Evolutionary conservation across 176 grass and related monocot species (phyloP), one percentile per base, ranked within the genome.

Genomic region (Cenchrus fungigraminus): DNA sequence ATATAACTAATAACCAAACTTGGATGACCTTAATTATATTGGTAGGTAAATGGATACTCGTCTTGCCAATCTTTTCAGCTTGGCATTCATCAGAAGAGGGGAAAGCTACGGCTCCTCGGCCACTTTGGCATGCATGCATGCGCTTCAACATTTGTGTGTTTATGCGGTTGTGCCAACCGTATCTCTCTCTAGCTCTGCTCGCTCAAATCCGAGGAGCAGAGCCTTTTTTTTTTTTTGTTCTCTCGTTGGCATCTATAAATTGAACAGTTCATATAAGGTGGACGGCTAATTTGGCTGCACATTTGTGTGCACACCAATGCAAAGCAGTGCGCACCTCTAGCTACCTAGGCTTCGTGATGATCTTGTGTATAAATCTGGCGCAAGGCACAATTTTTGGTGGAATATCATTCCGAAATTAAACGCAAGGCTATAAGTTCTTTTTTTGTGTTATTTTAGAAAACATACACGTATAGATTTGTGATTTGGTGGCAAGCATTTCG

Each of bases 21-120:
- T 29, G 5, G 57, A 59, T 12, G n/a, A 63, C 60, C 60, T 29
- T 63, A 62, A 63, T 63, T 5, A 29, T 29, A 2, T 12, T 12
- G 4, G 62, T 65, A 65, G 28, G 25, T 65, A 14, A 29, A 53
- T 51, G 8, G 3, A 28, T 74, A 0, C 31, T 61, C 3, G 58
- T 1, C 9, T 16, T 34, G 45, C 52, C 51, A 28, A 31, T 84
- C 74, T 46, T 68, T 57, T 85, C 74, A 59, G 52, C 40, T 45
- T 20, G 29, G 32, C 55, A 78, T 47, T 4, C n/a, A 45, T 3
- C 25, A 8, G 42, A 40, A n/a, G 19, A 14, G 29, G 5, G 8
- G 65, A 79, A 50, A 71, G 75, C 28, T 71, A 61, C 17, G 53
- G 43, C 74, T 71, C 65, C 65, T 71, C 65, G 44, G 65, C 74